Evolutionary conservation across 148 eudicot genomes (phyloP).

Genomic region (Cornus suecica): DNA sequence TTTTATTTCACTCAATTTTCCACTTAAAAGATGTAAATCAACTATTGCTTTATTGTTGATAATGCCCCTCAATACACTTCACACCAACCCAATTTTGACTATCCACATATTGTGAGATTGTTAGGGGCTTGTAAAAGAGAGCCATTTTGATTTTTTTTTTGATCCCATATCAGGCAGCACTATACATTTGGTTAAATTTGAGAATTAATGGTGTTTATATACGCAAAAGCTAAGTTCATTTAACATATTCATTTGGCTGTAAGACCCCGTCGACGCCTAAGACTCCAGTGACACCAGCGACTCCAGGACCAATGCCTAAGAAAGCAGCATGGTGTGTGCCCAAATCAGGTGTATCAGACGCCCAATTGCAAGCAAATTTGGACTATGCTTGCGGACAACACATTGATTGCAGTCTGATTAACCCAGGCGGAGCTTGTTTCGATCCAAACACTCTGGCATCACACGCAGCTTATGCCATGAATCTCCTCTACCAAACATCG

Average conservation of each 20-base stretch:
- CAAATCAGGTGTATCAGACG: constrained; percentile 5
- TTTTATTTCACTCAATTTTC: not conserved
- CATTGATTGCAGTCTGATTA: not conserved
- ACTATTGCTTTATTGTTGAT: too few relatives aligned
- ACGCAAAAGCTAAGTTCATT: too few relatives aligned
- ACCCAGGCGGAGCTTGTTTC: not conserved
- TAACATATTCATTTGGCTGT: not conserved
- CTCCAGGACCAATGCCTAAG: constrained; percentile 15
- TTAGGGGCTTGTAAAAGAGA: too few relatives aligned
- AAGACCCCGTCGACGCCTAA: constrained; percentile 19
- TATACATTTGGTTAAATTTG: too few relatives aligned
- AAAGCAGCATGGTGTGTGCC: constrained; percentile 8
- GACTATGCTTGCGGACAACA: not conserved
- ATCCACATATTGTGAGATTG: too few relatives aligned
- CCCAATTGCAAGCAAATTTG: not conserved
- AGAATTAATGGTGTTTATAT: too few relatives aligned
- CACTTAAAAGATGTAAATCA: too few relatives aligned
- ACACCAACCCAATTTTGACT: too few relatives aligned
- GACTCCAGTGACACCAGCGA: constrained; percentile 18
- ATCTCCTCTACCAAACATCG: not conserved
- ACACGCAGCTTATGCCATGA: not conserved
- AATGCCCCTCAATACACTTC: too few relatives aligned
- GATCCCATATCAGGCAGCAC: too few relatives aligned
- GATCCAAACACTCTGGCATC: not conserved
- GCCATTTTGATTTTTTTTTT: too few relatives aligned